These are phyloP conservation scores for Lactarius deliciosus DNA, from an alignment of 768 basidiomycete species.

Conservation along the genomic window DNA sequence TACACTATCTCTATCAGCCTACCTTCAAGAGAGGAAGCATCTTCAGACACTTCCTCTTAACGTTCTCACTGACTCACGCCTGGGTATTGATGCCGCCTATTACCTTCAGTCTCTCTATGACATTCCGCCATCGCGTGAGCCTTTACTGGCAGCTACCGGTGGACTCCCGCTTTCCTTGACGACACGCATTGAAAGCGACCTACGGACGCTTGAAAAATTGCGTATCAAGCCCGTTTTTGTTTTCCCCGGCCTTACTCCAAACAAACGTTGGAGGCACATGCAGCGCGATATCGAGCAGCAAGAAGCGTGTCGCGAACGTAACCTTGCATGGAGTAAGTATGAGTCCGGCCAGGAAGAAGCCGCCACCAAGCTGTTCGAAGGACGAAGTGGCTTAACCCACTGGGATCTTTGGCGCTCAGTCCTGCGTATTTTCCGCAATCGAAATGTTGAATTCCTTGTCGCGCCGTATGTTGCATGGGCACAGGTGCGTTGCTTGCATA, in stretches of 20 bases:
- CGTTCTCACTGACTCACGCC: slow-evolving; percentile 83
- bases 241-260: slow-evolving; percentile 84
- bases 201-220: slow-evolving; percentile 85
- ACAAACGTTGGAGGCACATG: slow-evolving; percentile 67
- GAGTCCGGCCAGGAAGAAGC: slow-evolving; percentile 90
- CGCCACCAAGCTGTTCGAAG: slow-evolving; percentile 82
- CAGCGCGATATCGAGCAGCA: slow-evolving; percentile 48
- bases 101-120: slow-evolving; percentile 83
- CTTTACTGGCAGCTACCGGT: slow-evolving; percentile 91
- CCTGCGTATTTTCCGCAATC: slow-evolving; percentile 86
- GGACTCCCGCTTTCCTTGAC: slow-evolving; percentile 89
- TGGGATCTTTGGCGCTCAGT: slow-evolving; percentile 97
- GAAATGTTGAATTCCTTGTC: slow-evolving; percentile 93
- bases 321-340: slow-evolving; percentile 91
- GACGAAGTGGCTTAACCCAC: slow-evolving; percentile 63
- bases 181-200: slow-evolving; percentile 85
- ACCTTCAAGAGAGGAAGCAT: slow-evolving; percentile 86
- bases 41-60: slow-evolving; percentile 77
- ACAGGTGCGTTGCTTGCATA: slow-evolving; percentile 61
- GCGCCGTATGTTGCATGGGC: slow-evolving; percentile 96
- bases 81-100: slow-evolving; percentile 94
- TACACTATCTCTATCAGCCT: slow-evolving; percentile 48
- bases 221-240: slow-evolving; percentile 99
- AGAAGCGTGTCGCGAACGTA: slow-evolving; percentile 72
- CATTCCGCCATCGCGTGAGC: slow-evolving; percentile 76